Conservation (phyloP, 1,284 basidiomycete species). For the Schizophyllum amplum region DNA sequence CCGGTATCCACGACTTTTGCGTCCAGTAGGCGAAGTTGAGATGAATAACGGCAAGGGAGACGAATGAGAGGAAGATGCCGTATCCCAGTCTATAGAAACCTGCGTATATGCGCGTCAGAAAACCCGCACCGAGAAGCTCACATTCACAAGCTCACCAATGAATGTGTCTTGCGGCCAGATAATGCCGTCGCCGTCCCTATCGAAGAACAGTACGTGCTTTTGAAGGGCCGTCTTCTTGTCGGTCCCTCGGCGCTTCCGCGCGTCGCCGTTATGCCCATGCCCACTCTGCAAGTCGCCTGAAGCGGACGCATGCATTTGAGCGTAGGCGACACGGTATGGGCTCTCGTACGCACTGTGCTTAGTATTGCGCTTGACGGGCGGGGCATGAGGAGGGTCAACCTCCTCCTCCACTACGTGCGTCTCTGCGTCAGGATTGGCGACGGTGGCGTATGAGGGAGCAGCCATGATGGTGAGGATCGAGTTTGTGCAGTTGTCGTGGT, state of each 20-base stretch:
- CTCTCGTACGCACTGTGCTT: not conserved
- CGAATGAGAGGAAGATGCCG: slow-evolving; percentile 24
- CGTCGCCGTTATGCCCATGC: not conserved
- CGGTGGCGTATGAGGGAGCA: not conserved
- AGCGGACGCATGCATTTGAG: not conserved
- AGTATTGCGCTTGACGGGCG: not conserved
- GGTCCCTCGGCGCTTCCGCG: not conserved
- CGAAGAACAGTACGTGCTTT: slow-evolving; percentile 41
- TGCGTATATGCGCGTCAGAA: slow-evolving; percentile 1
- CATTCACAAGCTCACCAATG: slow-evolving; percentile 9
- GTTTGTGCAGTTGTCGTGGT: not conserved
- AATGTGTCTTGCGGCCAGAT: slow-evolving; percentile 46
- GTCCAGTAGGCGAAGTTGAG: slow-evolving; percentile 31
- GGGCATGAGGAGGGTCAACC: not conserved
- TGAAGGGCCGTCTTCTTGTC: slow-evolving; percentile 25
- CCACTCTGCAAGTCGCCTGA: not conserved
- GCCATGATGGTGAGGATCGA: not conserved
- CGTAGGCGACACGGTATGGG: not conserved
- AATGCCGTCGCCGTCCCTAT: slow-evolving; percentile 39
- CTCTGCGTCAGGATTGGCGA: not conserved
- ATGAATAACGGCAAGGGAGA: slow-evolving; percentile 28
- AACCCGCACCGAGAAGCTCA: not conserved
- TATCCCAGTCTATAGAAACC: slow-evolving; percentile 30
- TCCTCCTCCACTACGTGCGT: not conserved
- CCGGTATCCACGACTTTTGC: slow-evolving; percentile 25